Evolutionary conservation across 2,329 filamentous ascomycete genomes (phyloP), one percentile per base, ranked within the genome.

Genomic region (Penicillium sp.): DNA sequence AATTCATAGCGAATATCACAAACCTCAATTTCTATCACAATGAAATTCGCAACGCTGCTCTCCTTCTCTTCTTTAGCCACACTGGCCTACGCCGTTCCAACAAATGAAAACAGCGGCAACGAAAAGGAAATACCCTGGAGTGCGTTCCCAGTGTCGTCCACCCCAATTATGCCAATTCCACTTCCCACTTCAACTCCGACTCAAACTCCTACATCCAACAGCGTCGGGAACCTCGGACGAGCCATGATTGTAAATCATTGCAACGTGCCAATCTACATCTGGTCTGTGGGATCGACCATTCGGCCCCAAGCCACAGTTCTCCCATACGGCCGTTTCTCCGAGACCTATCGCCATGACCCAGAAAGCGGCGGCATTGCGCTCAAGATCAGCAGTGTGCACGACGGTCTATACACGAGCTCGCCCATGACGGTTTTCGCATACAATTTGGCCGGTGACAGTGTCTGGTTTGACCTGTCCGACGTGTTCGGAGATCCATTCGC

Each of bases 381-480:
- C 48, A 77, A 77, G 58, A 63, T 77, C 52, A 70, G 72, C 21
- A 70, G 66, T 13, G 51, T 57, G 18, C 15, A 51, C 15, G 58
- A 71, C 44, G 74, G 73, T 8, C 55, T 76, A 31, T 70, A 65
- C 48, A 61, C 57, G 6, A 67, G 62, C 16, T 60, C 66, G 3
- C 65, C 73, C 5, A 66, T 75, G 61, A 73, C 71, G 3, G 65
- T 74, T 21, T 76, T 75, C 50, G 74, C 73, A 23, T 77, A 77
- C 58, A 75, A 68, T 31, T 61, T 75, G 18, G 42, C 51, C 6
- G 45, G 45, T 0, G 31, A 51, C 1, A 51, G 58, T 34, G 65
- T 76, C 44, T 75, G 72, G 64, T 77, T 76, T 53, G 74, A 76
- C 59, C 59, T 77, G 38, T 72, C 70, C 3, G 73, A 77, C 66